phyloP scores from a whole-genome alignment of 257 asterid species.

The Scutellaria barbata region DNA sequence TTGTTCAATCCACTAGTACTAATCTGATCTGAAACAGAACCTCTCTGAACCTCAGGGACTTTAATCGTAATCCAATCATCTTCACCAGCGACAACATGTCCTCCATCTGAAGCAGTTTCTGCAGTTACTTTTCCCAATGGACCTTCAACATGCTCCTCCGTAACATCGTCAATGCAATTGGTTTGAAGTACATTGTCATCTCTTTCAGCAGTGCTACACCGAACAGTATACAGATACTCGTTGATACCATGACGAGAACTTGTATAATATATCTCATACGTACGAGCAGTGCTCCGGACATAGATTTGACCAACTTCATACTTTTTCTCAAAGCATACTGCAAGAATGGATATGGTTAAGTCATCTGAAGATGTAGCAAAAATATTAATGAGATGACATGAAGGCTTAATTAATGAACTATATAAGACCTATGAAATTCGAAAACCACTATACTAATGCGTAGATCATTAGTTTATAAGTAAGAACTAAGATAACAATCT shows the following conservation, averaged over 20 bases:
- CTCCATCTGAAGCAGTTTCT: conserved; percentile 51
- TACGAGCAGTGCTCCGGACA: conserved; percentile 93
- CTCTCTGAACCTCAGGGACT: conserved; percentile 46
- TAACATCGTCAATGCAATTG: conserved; percentile 43
- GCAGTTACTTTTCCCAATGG: conserved; percentile 39
- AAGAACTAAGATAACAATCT: not conserved
- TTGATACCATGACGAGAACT: conserved; percentile 47
- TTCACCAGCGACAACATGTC: conserved; percentile 53
- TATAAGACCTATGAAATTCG: conserved; percentile 12
- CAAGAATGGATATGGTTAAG: conserved; percentile 36
- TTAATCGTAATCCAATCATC: conserved; percentile 88
- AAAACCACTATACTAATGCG: not conserved
- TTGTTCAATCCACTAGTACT: conserved; percentile 33
- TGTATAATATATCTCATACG: conserved; percentile 76
- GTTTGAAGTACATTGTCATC: conserved; percentile 62
- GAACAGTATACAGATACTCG: conserved; percentile 86
- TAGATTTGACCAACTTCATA: conserved; percentile 71
- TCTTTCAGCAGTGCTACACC: conserved; percentile 78
- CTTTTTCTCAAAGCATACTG: conserved; percentile 70
- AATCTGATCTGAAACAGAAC: conserved; percentile 43
- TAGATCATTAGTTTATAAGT: not conserved
- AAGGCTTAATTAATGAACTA: not conserved
- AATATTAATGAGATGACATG: not conserved
- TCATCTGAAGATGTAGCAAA: conserved; percentile 21
- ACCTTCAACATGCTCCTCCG: conserved; percentile 39